These are phyloP conservation scores for Phytopythium sindhum DNA, from an alignment of 352 stramenopile genomes.

Conservation along the genomic window DNA sequence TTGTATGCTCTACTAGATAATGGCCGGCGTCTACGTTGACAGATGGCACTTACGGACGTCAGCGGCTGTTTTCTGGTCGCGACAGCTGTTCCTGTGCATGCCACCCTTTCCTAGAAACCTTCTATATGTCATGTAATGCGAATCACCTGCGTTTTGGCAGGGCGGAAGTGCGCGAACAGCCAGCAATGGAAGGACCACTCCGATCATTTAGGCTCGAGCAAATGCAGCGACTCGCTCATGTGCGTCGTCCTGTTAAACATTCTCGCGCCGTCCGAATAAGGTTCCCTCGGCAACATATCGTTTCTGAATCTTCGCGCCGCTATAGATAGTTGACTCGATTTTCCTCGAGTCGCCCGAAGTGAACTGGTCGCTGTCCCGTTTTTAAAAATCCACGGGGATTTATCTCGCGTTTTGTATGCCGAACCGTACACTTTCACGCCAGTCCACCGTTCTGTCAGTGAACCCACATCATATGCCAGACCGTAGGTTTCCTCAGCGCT, in stretches of 20 bases:
- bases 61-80: background rate
- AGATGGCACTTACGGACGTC: background rate
- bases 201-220: background rate
- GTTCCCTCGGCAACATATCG: background rate
- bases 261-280: background rate
- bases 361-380: background rate
- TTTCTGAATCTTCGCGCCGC: background rate
- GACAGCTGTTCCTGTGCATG: background rate
- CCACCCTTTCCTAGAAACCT: background rate
- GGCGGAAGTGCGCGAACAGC: background rate
- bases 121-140: background rate
- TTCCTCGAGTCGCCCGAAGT: too few relatives aligned
- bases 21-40: background rate
- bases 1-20: background rate
- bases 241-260: background rate
- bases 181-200: too few relatives aligned
- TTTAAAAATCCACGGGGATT: background rate
- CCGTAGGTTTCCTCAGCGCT: background rate
- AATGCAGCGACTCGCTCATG: too few relatives aligned
- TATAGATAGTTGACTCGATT: background rate
- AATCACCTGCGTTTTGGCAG: background rate
- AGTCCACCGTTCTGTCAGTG: background rate
- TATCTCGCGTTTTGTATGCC: background rate
- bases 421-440: conserved; percentile 12
- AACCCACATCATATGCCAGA: conserved; percentile 5